Percentiles rank a stretch among this genome's conserved stretches.
Conservation (phyloP, 805 yeast species). For the Kodamaea hsintzibuensis region DNA sequence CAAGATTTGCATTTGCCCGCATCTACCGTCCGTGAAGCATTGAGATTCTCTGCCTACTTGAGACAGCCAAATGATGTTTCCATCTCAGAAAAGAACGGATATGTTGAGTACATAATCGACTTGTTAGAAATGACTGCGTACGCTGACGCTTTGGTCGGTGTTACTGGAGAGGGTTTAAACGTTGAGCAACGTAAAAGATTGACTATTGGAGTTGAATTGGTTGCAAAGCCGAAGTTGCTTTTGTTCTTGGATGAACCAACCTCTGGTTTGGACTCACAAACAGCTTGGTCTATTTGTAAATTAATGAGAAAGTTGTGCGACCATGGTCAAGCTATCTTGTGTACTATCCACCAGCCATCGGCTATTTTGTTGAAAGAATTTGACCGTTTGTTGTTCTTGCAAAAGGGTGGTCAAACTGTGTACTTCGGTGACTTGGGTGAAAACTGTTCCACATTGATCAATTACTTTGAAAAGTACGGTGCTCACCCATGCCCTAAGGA, state of each 20-base stretch:
- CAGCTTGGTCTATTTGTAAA: slow-evolving; percentile 44
- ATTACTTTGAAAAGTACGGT: slow-evolving; percentile 39
- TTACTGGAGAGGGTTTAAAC: slow-evolving; percentile 38
- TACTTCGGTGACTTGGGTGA: slow-evolving; percentile 41
- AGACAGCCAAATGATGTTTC: slow-evolving; percentile 25
- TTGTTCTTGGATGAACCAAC: slow-evolving; percentile 46
- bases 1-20: slow-evolving; percentile 34
- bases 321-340: slow-evolving; percentile 43
- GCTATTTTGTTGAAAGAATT: slow-evolving; percentile 76
- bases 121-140: slow-evolving; percentile 27
- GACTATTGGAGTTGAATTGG: slow-evolving; percentile 44
- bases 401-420: slow-evolving; percentile 52
- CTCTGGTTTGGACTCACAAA: slow-evolving; percentile 46
- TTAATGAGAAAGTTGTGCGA: slow-evolving; percentile 42
- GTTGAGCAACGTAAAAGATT: slow-evolving; percentile 44
- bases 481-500: slow-evolving; percentile 39
- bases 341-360: slow-evolving; percentile 84
- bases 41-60: slow-evolving; percentile 27
- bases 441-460: slow-evolving; percentile 26
- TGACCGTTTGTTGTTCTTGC: slow-evolving; percentile 63
- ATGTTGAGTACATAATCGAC: slow-evolving; percentile 27
- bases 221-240: slow-evolving; percentile 39
- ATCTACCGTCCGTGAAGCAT: slow-evolving; percentile 32
- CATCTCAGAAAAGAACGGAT: slow-evolving; percentile 22
- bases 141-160: slow-evolving; percentile 35